Evolutionary conservation across 805 yeast genomes (phyloP).

Genomic region (Ogataea trehalophila): DNA sequence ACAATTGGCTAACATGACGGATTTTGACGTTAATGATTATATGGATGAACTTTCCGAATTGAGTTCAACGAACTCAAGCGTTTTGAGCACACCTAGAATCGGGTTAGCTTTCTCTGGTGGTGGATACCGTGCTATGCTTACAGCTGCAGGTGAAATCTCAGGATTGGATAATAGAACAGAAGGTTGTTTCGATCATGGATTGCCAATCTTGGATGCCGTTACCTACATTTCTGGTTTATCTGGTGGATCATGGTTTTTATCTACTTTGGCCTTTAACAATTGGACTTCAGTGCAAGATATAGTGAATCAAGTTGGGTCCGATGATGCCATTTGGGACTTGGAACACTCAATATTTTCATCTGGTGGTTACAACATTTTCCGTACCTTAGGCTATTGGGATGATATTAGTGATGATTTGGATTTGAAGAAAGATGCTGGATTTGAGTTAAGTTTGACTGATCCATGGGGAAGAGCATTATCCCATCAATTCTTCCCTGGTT

Average conservation of each 20-base stretch:
- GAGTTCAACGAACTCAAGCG: slow-evolving; percentile 29
- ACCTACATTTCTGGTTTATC: slow-evolving; percentile 74
- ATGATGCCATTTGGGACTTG: slow-evolving; percentile 63
- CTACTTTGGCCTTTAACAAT: slow-evolving; percentile 62
- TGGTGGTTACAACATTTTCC: slow-evolving; percentile 55
- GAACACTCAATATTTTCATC: slow-evolving; percentile 55
- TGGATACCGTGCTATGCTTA: slow-evolving; percentile 84
- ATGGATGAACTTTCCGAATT: slow-evolving; percentile 26
- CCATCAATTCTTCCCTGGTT: slow-evolving; percentile 62
- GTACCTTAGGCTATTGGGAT: slow-evolving; percentile 48
- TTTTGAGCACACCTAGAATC: slow-evolving; percentile 34
- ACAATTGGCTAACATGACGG: slow-evolving; percentile 40
- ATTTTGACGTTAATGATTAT: slow-evolving; percentile 42
- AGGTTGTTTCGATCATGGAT: slow-evolving; percentile 44
- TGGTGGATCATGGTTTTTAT: slow-evolving; percentile 82
- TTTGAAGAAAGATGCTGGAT: slow-evolving; percentile 59
- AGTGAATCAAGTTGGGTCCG: slow-evolving; percentile 33
- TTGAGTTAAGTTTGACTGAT: slow-evolving; percentile 62
- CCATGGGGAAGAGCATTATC: slow-evolving; percentile 77
- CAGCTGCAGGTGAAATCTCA: slow-evolving; percentile 78
- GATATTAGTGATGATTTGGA: slow-evolving; percentile 49
- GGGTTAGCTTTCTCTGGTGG: slow-evolving; percentile 77
- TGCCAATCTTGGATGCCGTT: slow-evolving; percentile 72
- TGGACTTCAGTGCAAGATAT: slow-evolving; percentile 69
- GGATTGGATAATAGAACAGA: slow-evolving; percentile 73